phyloP scores from a whole-genome alignment of 2,329 filamentous ascomycete genomes.

The Drechslerella coelobrocha region DNA sequence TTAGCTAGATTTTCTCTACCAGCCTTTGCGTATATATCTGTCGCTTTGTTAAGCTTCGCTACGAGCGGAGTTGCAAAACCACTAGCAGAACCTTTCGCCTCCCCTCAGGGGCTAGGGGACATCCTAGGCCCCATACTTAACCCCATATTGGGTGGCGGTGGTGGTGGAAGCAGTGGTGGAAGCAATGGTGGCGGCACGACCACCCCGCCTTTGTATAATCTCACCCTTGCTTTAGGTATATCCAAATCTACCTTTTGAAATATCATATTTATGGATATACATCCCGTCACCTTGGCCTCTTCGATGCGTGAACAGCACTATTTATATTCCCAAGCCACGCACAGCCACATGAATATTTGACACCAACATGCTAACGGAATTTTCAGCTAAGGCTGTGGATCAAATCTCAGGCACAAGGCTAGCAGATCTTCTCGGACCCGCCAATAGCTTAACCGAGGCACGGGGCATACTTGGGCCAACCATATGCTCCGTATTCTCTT shows the following conservation, averaged over 20 bases:
- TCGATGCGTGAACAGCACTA: no score
- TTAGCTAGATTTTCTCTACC: no score
- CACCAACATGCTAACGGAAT: neutral
- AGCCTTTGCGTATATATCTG: neutral
- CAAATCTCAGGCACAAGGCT: conserved; percentile 12
- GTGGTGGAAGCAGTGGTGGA: neutral
- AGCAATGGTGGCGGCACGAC: neutral
- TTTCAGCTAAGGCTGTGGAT: conserved; percentile 7
- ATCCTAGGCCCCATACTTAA: conserved; percentile 10
- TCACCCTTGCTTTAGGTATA: conserved; percentile 13
- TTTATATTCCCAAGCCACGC: no score
- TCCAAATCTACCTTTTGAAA: neutral
- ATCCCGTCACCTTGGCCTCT: no score
- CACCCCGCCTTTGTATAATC: conserved; percentile 12
- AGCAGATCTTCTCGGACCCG: neutral
- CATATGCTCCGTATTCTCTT: conserved; percentile 25
- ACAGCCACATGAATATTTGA: no score
- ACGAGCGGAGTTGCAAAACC: neutral
- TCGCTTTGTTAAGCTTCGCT: neutral
- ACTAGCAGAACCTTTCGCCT: conserved; percentile 1
- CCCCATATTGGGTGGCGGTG: conserved; percentile 3
- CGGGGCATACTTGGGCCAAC: conserved; percentile 20
- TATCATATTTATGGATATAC: neutral
- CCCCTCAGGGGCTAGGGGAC: conserved; percentile 10
- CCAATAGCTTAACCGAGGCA: neutral